Conservation (phyloP, 306 rosid species). For the Prunus padus region DNA sequence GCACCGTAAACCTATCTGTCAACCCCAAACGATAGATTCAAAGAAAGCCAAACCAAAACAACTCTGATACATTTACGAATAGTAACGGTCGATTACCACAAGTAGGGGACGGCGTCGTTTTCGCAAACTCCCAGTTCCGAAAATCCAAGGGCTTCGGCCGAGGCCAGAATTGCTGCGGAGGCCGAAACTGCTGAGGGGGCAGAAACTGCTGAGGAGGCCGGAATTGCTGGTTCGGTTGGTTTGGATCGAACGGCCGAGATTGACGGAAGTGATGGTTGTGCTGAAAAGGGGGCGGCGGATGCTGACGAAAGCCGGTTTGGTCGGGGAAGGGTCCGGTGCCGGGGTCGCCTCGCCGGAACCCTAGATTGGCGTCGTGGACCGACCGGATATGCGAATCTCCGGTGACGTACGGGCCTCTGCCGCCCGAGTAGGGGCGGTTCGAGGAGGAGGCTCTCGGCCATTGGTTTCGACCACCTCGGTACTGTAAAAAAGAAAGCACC, state of each 20-base stretch:
- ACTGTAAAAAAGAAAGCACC: slow-evolving; percentile 33
- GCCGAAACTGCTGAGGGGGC: slow-evolving; percentile 14
- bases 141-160: slow-evolving; percentile 46
- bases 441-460: slow-evolving; percentile 43
- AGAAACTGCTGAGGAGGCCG: slow-evolving; percentile 23
- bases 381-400: slow-evolving; percentile 61
- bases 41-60: slow-evolving; percentile 15
- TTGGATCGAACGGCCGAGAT: slow-evolving; percentile 20
- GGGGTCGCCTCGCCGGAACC: slow-evolving; percentile 45
- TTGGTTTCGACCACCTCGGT: slow-evolving; percentile 47
- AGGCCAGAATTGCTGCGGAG: slow-evolving; percentile 22
- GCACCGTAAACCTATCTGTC: slow-evolving; percentile 70
- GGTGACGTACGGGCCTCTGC: slow-evolving; percentile 41
- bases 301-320: slow-evolving; percentile 22
- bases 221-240: slow-evolving; percentile 25
- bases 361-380: slow-evolving; percentile 56
- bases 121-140: slow-evolving; percentile 75
- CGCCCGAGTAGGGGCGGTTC: slow-evolving; percentile 43
- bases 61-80: not conserved
- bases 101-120: slow-evolving; percentile 39
- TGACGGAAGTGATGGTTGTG: slow-evolving; percentile 25
- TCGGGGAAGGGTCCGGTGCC: slow-evolving; percentile 30
- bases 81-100: slow-evolving; percentile 39
- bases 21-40: not conserved
- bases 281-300: slow-evolving; percentile 23